A percentile compares a stretch with the other conserved stretches of the same genome.
phyloP scores from a whole-genome alignment of 2,329 filamentous ascomycete genomes.

The Nigrograna mackinnonii region DNA sequence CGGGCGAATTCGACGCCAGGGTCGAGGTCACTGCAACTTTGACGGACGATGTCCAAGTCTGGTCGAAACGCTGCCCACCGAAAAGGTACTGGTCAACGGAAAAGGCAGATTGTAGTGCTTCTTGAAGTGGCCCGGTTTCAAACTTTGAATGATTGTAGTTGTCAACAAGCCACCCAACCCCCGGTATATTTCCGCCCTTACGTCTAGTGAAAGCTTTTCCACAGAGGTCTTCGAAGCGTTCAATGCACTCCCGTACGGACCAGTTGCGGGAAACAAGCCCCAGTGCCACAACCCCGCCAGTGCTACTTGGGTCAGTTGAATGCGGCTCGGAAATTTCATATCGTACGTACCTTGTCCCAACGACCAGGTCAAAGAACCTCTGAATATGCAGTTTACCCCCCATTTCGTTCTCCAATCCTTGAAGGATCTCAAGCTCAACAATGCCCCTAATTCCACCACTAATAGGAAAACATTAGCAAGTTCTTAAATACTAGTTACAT shows the following conservation, averaged over 20 bases:
- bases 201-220: conserved; percentile 45
- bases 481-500: conserved; percentile 2
- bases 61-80: conserved; percentile 26
- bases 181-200: conserved; percentile 14
- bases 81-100: conserved; percentile 31
- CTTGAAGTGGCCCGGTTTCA: conserved; percentile 41
- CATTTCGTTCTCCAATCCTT: conserved; percentile 41
- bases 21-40: conserved; percentile 47
- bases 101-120: conserved; percentile 34
- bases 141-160: conserved; percentile 22
- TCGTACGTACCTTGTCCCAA: conserved; percentile 20
- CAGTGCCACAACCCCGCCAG: conserved; percentile 50
- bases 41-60: conserved; percentile 1
- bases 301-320: conserved; percentile 23
- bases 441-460: conserved; percentile 53
- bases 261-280: conserved; percentile 45
- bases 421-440: conserved; percentile 48
- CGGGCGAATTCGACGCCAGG: conserved; percentile 41
- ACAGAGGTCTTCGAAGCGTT: conserved; percentile 42
- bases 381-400: conserved; percentile 41
- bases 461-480: neutral
- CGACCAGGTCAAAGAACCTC: conserved; percentile 54
- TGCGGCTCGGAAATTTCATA: neutral
- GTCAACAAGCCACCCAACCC: conserved; percentile 17
- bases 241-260: conserved; percentile 43